Conservation (phyloP, 2,329 filamentous ascomycete species). For the Ilyonectria robusta region DNA sequence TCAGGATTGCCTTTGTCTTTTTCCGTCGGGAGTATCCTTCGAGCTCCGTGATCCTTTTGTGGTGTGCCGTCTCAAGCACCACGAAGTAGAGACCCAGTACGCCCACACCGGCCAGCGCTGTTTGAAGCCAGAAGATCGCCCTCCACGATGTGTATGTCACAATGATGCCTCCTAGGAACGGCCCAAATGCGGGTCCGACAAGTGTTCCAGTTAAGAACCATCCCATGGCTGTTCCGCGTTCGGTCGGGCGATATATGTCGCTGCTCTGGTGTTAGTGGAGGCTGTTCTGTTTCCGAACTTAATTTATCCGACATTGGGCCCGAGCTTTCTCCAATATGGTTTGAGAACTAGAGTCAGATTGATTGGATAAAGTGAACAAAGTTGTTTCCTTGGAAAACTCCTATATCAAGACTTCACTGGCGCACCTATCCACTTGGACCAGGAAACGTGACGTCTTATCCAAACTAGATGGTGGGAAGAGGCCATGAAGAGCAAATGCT, state of each 20-base stretch:
- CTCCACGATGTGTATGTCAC: constrained; percentile 82
- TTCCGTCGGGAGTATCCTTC: constrained; percentile 64
- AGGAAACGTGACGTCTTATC: not conserved
- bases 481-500: not conserved
- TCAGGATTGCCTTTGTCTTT: constrained; percentile 69
- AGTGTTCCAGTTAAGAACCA: constrained; percentile 82
- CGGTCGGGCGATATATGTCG: constrained; percentile 75
- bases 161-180: constrained; percentile 82
- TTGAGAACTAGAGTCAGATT: constrained; percentile 8
- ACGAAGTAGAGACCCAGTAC: constrained; percentile 74
- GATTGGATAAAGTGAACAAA: not conserved
- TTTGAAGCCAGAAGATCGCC: constrained; percentile 84
- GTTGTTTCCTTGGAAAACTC: not conserved
- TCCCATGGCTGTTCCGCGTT: constrained; percentile 79
- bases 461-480: not conserved
- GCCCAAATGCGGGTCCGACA: constrained; percentile 79
- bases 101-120: constrained; percentile 74
- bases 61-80: constrained; percentile 81
- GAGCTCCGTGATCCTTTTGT: constrained; percentile 74
- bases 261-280: constrained; percentile 47
- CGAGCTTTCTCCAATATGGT: not conserved
- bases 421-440: not conserved
- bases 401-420: not conserved
- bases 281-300: not conserved
- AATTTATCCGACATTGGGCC: constrained; percentile 7